phyloP scores from a whole-genome alignment of 228 moss, liverwort and hornwort genomes.

The Sphagnum fallax region DNA sequence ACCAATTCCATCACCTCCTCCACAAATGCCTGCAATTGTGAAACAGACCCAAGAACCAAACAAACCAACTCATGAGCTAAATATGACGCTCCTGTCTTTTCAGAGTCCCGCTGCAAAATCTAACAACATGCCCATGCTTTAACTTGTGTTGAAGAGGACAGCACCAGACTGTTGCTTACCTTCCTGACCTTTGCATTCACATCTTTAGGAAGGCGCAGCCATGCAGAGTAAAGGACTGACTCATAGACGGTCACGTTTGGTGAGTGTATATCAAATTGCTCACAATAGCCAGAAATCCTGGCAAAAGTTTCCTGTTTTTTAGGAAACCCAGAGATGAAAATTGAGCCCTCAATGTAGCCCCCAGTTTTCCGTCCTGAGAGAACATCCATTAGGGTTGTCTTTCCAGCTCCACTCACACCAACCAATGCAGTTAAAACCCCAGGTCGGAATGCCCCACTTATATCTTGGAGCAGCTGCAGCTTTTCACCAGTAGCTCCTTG shows the following conservation, averaged over 20 bases:
- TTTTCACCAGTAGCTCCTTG: constrained; percentile 57
- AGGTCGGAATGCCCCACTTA: constrained; percentile 82
- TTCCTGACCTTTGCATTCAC: constrained; percentile 30
- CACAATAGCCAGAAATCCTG: constrained; percentile 71
- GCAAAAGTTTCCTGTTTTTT: constrained; percentile 73
- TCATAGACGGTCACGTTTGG: constrained; percentile 84
- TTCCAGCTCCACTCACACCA: constrained; percentile 81
- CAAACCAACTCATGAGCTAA: too few relatives aligned
- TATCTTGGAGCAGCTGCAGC: constrained; percentile 56
- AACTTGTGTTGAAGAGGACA: not conserved
- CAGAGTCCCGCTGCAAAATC: too few relatives aligned
- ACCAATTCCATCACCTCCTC: constrained; percentile 60
- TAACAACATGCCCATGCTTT: too few relatives aligned
- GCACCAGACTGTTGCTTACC: constrained; percentile 8
- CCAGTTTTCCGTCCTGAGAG: constrained; percentile 78
- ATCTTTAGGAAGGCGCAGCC: constrained; percentile 57
- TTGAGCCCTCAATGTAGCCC: constrained; percentile 72
- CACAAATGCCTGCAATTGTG: constrained; percentile 35
- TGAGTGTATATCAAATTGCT: constrained; percentile 87
- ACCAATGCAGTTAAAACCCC: constrained; percentile 76
- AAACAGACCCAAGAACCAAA: too few relatives aligned
- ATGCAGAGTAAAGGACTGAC: constrained; percentile 68
- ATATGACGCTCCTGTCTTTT: too few relatives aligned
- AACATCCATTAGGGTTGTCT: constrained; percentile 89
- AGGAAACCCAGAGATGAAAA: constrained; percentile 65